Evolutionary conservation across 352 stramenopile species (phyloP), one percentile per base, ranked within the genome.

Genomic region (Peronospora destructor): DNA sequence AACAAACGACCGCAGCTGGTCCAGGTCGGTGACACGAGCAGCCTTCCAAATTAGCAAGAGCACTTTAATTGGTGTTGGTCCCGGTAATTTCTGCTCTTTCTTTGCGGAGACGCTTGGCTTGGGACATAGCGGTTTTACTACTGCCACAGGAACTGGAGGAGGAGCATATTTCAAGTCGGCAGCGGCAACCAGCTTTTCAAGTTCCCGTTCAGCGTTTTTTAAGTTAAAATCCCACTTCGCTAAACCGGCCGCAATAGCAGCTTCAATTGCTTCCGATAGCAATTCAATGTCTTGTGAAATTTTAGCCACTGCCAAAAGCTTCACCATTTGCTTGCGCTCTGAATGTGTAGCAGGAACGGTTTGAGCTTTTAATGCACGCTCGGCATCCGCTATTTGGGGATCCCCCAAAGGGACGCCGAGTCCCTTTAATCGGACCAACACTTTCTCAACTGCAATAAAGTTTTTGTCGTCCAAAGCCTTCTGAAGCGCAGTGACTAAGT

Each of bases 161-260:
- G 42, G 6, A 11, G 0, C 28, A 10, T 66, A 28, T 19, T 25
- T 58, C 17, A 28, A 44, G 3, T 45, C 19, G 45, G 41, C 37
- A 43, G 46, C 42, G 19, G 62, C 62, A 12, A 74, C 41, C 9
- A 89, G 45, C 34, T 84, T 83, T 16, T 89, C 78, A 8, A 71
- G 66, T 41, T 89, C 75, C 23, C 69, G 49, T 55, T 86, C 71
- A 7, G 78, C 78, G 36, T 87, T 89, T 42, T 89, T 89, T 2
- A 89, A 38, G 47, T 89, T 89, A 25, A 89, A 86, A 54, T 89
- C 75, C 78, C 78, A 89, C 39, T 86, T 86, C 0, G 78, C 78
- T 28, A 89, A 54, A n/a, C 78, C 78, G 36, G 62, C 73, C 16
- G 62, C 62, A 11, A 77, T 46, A 1, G 78, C 78, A 45, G 67